Conservation (phyloP, 371 early-diverging fungal species). For the Rhizopus sp. region DNA sequence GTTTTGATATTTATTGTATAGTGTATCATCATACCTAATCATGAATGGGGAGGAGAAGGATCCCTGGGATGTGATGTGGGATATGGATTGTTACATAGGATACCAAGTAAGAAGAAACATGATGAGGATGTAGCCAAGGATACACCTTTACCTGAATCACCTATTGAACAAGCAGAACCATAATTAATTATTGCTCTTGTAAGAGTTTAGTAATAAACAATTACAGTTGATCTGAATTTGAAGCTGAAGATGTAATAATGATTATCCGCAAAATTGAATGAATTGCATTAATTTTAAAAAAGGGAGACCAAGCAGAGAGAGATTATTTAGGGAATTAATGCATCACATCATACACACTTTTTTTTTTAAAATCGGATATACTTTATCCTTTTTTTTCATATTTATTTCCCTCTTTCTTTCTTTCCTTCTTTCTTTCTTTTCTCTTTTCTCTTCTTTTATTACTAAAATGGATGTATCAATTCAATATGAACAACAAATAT, state of each 20-base stretch:
- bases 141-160: constrained; percentile 13
- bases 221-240: too few species aligned
- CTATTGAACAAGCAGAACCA: not conserved
- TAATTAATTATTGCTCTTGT: too few species aligned
- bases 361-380: constrained; percentile 1
- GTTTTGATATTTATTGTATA: constrained; percentile 3
- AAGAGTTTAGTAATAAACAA: too few species aligned
- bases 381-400: constrained; percentile 1
- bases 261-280: too few species aligned
- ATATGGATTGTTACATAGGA: constrained; percentile 50
- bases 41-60: constrained; percentile 74
- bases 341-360: not conserved
- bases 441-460: too few species aligned
- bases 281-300: not conserved
- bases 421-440: constrained; percentile 7
- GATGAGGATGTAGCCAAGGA: constrained; percentile 17
- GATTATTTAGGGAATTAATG: not conserved
- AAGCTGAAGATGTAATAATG: too few species aligned
- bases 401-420: constrained; percentile 2
- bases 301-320: not conserved
- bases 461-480: not conserved
- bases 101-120: constrained; percentile 23
- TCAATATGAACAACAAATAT: not conserved
- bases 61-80: constrained; percentile 73
- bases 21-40: constrained; percentile 69